Evolutionary conservation across 1,139 yeast genomes (phyloP), one percentile per base, ranked within the genome.

Genomic region (Blastobotrys illinoisensis): DNA sequence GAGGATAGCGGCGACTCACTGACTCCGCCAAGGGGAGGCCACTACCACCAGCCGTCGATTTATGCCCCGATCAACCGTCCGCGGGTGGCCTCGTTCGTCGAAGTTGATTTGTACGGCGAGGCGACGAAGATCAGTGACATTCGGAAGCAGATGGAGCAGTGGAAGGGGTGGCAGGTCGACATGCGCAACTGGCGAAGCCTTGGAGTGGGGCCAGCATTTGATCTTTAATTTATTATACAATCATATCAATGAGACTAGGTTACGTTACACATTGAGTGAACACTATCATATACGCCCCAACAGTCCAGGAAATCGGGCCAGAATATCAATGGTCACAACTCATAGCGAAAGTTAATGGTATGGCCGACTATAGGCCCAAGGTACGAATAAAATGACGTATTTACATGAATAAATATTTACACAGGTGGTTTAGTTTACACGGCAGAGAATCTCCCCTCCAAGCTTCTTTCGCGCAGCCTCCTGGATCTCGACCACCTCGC

Each of bases 91-190:
- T 69, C 73, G 24, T 67, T 67, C 52, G 71, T 66, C 11, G 73
- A 69, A 45, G 68, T 71, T 16, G 74, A 70, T 36, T 61, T 70
- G 26, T 68, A 65, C 52, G 69, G 71, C 13, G 72, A 69, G 50
- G 65, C 68, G 11, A 57, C 64, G 43, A 59, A 61, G 47, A 62
- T 69, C 46, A 58, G 65, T 32, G 63, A 64, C 40, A 62, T 64
- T 49, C 60, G 66, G 13, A 63, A 65, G 53, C 67, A 67, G 43
- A 66, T 80, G 66, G 73, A 69, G 70, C 79, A 82, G 59, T 90
- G 96, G 96, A 82, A 83, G 62, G 84, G 83, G 46, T 90, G 95
- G 93, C 89, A 86, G 65, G 80, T 88, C 3, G 96, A 90, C 65
- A 87, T 90, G 95, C 78, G 88, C 20, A 66, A 70, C 23, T 90